phyloP scores from a whole-genome alignment of 2,329 filamentous ascomycete genomes.

The Fonsecaea pedrosoi region DNA sequence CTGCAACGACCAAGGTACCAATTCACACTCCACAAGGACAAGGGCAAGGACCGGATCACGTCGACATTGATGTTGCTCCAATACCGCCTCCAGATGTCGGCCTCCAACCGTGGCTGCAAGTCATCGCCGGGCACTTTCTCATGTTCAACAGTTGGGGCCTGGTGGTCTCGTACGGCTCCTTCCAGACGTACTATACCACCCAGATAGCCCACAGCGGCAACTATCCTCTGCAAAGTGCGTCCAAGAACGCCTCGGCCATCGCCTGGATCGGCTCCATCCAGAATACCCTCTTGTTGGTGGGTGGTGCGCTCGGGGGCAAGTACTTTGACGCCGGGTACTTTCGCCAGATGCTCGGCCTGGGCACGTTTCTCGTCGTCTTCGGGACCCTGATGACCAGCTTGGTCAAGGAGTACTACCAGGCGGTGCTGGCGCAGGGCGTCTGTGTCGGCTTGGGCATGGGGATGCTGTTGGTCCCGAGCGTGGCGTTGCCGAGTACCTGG shows the following conservation, averaged over 20 bases:
- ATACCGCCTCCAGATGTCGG: slow-evolving; percentile 1
- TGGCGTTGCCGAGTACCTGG: slow-evolving; percentile 38
- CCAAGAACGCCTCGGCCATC: slow-evolving; percentile 2
- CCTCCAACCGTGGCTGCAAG: slow-evolving; percentile 13
- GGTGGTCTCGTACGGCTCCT: slow-evolving; percentile 2
- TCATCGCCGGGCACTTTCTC: slow-evolving; percentile 1
- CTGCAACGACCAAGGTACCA: neutral
- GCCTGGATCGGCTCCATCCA: slow-evolving; percentile 13
- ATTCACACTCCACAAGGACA: neutral
- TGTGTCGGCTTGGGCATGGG: slow-evolving; percentile 56
- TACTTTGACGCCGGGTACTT: slow-evolving; percentile 53
- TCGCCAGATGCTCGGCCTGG: slow-evolving; percentile 58
- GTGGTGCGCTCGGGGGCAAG: neutral
- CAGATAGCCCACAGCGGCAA: neutral
- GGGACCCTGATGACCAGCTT: slow-evolving; percentile 66
- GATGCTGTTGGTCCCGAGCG: slow-evolving; percentile 1
- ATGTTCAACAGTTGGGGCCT: slow-evolving; percentile 10
- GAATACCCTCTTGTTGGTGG: slow-evolving; percentile 4
- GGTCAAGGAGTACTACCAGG: slow-evolving; percentile 62
- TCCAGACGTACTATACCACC: slow-evolving; percentile 6
- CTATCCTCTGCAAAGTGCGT: neutral
- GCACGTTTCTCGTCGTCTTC: slow-evolving; percentile 62
- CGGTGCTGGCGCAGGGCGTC: slow-evolving; percentile 62
- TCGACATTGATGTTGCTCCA: neutral
- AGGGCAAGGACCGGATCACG: neutral